Evolutionary conservation across 163 green algal species (phyloP).

Genomic region (Chlamydomonas reinhardtii): DNA sequence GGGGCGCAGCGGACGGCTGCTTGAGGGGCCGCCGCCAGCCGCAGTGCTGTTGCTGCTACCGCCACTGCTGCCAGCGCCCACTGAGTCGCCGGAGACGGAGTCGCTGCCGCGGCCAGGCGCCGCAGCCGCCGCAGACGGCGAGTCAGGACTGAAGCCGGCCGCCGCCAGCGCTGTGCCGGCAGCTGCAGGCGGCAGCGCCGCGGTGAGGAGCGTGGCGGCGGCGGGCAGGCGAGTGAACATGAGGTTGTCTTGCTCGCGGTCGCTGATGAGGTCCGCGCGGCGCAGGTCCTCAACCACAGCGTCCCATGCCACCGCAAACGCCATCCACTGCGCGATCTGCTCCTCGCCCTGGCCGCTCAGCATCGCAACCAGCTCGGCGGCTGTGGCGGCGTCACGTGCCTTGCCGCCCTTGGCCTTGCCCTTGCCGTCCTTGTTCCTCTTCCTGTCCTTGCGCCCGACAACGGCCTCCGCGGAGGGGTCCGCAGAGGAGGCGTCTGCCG

Average conservation of each 20-base stretch:
- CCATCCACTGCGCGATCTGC: constrained; percentile 63
- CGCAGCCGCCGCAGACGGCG: not conserved
- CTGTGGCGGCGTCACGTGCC: not conserved
- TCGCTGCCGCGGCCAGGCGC: not conserved
- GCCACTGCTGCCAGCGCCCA: not conserved
- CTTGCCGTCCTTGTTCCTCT: not conserved
- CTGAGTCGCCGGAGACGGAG: not conserved
- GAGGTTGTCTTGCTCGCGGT: constrained; percentile 68
- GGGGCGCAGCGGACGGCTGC: constrained; percentile 50
- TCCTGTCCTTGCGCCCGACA: not conserved
- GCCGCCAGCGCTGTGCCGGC: not conserved
- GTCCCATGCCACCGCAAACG: constrained; percentile 75
- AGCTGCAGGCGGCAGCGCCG: not conserved
- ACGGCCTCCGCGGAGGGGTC: not conserved
- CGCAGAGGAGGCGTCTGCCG: too few relatives aligned
- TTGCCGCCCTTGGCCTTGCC: not conserved
- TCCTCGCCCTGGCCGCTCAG: constrained; percentile 48
- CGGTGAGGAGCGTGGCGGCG: not conserved
- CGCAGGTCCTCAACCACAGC: constrained; percentile 72
- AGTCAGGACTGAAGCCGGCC: not conserved
- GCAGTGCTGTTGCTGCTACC: too few relatives aligned
- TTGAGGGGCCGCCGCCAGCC: too few relatives aligned
- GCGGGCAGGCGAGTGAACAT: constrained; percentile 66
- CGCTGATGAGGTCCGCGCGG: constrained; percentile 63
- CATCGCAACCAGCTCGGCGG: constrained; percentile 27